A percentile compares a stretch with the other conserved stretches of the same genome.
Evolutionary conservation across 202 grass and related monocot species (phyloP).

Genomic region (Tripidium arundinaceum): DNA sequence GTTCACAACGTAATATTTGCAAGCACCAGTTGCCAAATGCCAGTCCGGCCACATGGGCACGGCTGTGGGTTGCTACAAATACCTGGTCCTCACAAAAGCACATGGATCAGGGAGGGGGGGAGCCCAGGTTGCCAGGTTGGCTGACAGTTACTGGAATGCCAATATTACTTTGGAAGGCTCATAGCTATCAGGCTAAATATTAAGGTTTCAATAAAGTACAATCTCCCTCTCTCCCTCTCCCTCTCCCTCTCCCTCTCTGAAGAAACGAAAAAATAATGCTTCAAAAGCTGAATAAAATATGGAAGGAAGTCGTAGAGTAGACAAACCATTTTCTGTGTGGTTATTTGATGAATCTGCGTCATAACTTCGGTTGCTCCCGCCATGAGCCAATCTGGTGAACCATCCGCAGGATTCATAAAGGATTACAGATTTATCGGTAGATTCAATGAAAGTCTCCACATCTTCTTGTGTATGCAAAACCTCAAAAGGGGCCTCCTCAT

Average conservation of each 20-base stretch:
- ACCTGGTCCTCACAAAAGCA: background rate
- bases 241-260: background rate
- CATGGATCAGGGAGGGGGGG: background rate
- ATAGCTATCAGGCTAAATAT: background rate
- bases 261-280: constrained; percentile 4
- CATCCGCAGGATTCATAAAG: constrained; percentile 89
- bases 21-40: background rate
- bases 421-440: constrained; percentile 84
- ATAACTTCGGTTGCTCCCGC: constrained; percentile 44
- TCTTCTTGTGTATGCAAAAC: constrained; percentile 65
- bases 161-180: background rate
- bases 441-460: constrained; percentile 55
- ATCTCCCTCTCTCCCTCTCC: no score
- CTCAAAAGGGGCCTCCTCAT: constrained; percentile 68
- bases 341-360: constrained; percentile 40
- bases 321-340: constrained; percentile 62
- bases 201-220: constrained; percentile 21
- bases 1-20: background rate
- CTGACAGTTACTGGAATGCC: background rate
- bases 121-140: background rate
- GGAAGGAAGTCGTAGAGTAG: constrained; percentile 23
- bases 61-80: background rate
- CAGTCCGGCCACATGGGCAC: background rate
- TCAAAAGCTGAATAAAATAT: constrained; percentile 2
- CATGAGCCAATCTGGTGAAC: constrained; percentile 57